A percentile compares a stretch with the other conserved stretches of the same genome.
Evolutionary conservation across 805 yeast genomes (phyloP).

Genomic region (Metschnikowia peoriensis): DNA sequence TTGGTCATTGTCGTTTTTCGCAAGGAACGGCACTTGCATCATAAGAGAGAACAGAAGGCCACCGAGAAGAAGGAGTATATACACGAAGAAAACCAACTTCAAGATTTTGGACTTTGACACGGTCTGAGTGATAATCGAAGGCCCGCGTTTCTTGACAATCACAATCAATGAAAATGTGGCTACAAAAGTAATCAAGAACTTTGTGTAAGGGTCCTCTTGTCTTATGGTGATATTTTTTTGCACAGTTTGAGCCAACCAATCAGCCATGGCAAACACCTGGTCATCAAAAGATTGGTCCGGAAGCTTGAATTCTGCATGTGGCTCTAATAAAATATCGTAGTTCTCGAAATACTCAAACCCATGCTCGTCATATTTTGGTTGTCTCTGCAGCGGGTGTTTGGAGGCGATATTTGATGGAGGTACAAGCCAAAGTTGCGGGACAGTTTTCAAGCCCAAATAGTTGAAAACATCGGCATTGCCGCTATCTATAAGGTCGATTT

Average conservation of each 20-base stretch:
- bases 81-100: slow-evolving; percentile 28
- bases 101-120: slow-evolving; percentile 24
- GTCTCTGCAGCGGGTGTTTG: slow-evolving; percentile 13
- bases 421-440: slow-evolving; percentile 68
- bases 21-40: slow-evolving; percentile 61
- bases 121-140: slow-evolving; percentile 20
- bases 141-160: slow-evolving; percentile 49
- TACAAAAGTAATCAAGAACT: slow-evolving; percentile 46
- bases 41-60: slow-evolving; percentile 67
- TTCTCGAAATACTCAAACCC: slow-evolving; percentile 18
- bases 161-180: slow-evolving; percentile 45
- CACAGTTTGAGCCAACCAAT: slow-evolving; percentile 47
- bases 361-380: slow-evolving; percentile 21
- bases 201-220: slow-evolving; percentile 37
- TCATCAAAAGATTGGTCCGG: slow-evolving; percentile 33
- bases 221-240: slow-evolving; percentile 43
- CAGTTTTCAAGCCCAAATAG: slow-evolving; percentile 43
- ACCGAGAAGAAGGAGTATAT: slow-evolving; percentile 47
- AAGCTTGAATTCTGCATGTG: slow-evolving; percentile 35
- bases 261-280: slow-evolving; percentile 51
- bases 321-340: slow-evolving; percentile 24
- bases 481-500: slow-evolving; percentile 47
- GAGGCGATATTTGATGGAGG: slow-evolving; percentile 43
- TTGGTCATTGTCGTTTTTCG: slow-evolving; percentile 48
- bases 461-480: slow-evolving; percentile 42